Base-by-base conservation (phyloP, 2,329 filamentous ascomycete species). In the Fusarium sp. region DNA sequence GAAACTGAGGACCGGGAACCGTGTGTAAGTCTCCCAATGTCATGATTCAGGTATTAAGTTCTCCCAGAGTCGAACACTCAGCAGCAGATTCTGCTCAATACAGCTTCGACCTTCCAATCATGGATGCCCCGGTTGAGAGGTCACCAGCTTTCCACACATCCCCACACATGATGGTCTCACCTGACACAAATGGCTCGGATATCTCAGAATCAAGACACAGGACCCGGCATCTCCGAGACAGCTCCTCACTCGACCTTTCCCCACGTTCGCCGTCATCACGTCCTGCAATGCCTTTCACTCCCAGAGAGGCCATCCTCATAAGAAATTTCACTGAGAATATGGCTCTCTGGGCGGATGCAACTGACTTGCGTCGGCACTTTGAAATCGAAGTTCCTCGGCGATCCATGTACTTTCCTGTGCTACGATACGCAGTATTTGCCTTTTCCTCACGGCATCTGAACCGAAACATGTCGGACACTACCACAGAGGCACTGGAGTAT, bases 321-420 rank as follows among this genome's bases (percentile, higher is more conserved):
- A 27, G 54, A 4, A 58, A 58, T 25, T 58, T 58, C 22, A 58
- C 54, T 9, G 54, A 58, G 20, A 58, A 58, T 3, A 58, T 58
- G 54, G 54, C 54, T 25, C 20, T 58, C 4, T 58, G 54, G 54
- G 54, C 71, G 25, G 71, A 74, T 18, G 61, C 65, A 2, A 74
- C 71, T 7, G 71, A 74, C 33, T 14, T 74, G 29, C 67, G 63
- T 22, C 71, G 71, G 1, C 69, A 74, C 45, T 74, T 74, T 38
- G 71, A 74, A 52, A 62, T 74, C 25, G 71, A 74, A 54, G 71
- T 74, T 5, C 71, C 71, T 18, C 63, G 69, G 1, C 61, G 71
- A 35, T 50, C 69, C 2, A 57, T 74, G 20, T 61, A 59, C 31
- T 74, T 71, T 45, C 71, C 71, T 5, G 71, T 74, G 4, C 38